Percentiles rank a stretch among this genome's conserved stretches.
Conservation (phyloP, 345 rosid genomes). For the Lepidium africanum region DNA sequence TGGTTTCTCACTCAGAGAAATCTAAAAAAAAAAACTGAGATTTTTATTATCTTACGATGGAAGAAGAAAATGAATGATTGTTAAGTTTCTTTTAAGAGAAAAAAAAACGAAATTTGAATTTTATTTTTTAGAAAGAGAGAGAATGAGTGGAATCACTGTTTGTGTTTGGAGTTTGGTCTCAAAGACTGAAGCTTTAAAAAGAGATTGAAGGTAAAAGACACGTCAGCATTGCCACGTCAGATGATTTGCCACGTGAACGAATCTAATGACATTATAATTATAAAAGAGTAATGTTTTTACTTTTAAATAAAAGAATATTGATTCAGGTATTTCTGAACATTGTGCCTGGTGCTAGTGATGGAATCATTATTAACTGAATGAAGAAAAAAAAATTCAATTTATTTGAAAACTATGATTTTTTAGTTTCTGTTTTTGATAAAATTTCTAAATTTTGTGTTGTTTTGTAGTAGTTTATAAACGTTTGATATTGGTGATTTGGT, state of each 20-base stretch:
- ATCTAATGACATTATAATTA: neutral
- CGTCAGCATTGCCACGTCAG: constrained; percentile 24
- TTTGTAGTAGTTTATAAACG: neutral
- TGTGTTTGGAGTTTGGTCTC: neutral
- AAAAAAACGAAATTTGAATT: neutral
- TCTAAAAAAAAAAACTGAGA: neutral
- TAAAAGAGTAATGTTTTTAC: neutral
- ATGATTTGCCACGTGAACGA: constrained; percentile 9
- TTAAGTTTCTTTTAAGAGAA: constrained; percentile 9
- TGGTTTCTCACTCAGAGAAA: neutral
- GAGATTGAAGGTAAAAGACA: neutral
- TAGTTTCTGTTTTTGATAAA: neutral
- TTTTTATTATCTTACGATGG: neutral
- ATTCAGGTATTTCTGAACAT: constrained; percentile 6
- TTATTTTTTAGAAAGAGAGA: neutral
- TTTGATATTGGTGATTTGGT: neutral
- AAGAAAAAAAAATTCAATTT: neutral
- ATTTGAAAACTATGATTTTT: neutral
- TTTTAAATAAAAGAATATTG: neutral
- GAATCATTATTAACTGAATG: neutral
- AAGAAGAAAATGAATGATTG: neutral
- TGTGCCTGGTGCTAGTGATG: constrained; percentile 3
- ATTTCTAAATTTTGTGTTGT: neutral
- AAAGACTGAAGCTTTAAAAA: constrained; percentile 14
- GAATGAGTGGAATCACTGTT: constrained; percentile 22